Conservation (phyloP, 2,329 filamentous ascomycete genomes). For the Botrytis fabae region DNA sequence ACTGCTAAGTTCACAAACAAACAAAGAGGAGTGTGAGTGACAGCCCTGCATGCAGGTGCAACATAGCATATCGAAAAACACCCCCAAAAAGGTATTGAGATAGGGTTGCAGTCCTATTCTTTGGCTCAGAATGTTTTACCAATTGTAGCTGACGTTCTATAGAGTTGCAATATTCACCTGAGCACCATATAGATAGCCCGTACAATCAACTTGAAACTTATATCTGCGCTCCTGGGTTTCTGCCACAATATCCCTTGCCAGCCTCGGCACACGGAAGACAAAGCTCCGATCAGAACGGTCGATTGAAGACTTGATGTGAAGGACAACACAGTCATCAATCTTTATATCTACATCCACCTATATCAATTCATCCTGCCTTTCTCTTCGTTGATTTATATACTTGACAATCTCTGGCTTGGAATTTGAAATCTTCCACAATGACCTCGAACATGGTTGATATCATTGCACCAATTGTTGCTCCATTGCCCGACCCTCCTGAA, state of each 20-base stretch:
- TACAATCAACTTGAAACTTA: no score
- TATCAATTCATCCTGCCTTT: background rate
- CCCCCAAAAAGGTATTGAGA: no score
- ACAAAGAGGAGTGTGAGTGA: background rate
- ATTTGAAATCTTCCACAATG: background rate
- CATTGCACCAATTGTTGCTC: conserved; percentile 29
- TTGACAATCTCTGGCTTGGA: background rate
- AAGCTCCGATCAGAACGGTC: background rate
- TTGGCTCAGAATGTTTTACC: no score
- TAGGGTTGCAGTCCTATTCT: no score
- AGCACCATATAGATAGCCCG: no score
- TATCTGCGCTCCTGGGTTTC: background rate
- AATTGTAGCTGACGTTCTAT: no score
- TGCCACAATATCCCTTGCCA: background rate
- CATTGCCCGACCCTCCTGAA: conserved; percentile 36
- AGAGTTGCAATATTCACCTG: no score
- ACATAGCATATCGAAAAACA: no score
- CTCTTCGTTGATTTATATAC: background rate
- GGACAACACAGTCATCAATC: background rate
- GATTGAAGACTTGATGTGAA: background rate
- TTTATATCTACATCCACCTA: background rate
- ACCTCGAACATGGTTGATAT: conserved; percentile 16
- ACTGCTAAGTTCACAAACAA: background rate
- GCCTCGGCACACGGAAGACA: conserved; percentile 3
- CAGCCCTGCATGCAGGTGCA: background rate